Percentiles rank a stretch among this genome's conserved stretches.
Conservation (phyloP, 768 basidiomycete genomes). For the Favolaschia claudopus region DNA sequence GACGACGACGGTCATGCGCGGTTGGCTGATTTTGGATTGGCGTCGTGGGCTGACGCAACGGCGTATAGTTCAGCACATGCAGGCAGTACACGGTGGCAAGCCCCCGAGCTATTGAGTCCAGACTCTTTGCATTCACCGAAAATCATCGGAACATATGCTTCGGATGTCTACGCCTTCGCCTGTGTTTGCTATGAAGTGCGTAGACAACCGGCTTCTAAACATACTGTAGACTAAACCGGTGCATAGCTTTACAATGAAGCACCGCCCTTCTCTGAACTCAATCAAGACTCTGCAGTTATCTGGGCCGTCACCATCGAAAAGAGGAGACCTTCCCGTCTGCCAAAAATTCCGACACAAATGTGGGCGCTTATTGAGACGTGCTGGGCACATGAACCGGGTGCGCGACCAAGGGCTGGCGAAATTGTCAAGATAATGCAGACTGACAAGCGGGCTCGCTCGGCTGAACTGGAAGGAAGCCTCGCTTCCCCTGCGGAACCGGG, state of each 20-base stretch:
- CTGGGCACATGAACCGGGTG: constrained; percentile 13
- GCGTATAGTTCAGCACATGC: constrained; percentile 5
- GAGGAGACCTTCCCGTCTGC: background rate
- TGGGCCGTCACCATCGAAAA: background rate
- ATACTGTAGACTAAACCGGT: background rate
- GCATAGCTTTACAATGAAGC: constrained; percentile 4
- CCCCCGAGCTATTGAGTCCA: constrained; percentile 15
- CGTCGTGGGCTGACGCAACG: constrained; percentile 19
- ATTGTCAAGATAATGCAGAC: constrained; percentile 7
- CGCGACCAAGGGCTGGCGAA: background rate
- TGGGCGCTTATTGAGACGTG: constrained; percentile 17
- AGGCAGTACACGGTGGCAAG: constrained; percentile 19
- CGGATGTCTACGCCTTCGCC: constrained; percentile 20
- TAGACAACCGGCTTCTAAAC: background rate
- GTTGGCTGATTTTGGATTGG: constrained; percentile 32
- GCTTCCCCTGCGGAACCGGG: background rate
- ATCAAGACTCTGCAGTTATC: background rate
- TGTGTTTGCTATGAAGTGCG: constrained; percentile 25
- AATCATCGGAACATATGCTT: constrained; percentile 8
- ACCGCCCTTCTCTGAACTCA: constrained; percentile 9
- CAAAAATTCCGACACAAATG: background rate
- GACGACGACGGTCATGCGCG: constrained; percentile 27
- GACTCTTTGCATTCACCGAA: background rate
- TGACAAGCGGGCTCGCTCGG: background rate
- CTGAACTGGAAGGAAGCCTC: background rate